Conservation (phyloP, 768 basidiomycete species). For the Neoboletus subvelutipes region DNA sequence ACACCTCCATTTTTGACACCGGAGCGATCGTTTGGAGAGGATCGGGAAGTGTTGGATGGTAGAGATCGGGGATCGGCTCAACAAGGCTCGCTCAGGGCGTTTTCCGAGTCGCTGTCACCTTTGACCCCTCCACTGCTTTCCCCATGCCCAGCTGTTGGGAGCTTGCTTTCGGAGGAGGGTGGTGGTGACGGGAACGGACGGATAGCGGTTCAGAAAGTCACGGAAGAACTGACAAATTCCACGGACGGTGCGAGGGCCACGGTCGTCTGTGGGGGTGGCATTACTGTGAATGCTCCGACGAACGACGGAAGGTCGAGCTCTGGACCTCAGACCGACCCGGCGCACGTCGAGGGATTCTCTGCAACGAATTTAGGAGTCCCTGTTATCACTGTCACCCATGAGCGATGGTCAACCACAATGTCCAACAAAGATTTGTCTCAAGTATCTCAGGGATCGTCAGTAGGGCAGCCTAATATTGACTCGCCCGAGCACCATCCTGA, state of each 20-base stretch:
- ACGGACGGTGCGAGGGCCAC: not conserved
- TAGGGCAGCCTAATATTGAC: not conserved
- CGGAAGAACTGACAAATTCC: not conserved
- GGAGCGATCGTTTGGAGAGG: not conserved
- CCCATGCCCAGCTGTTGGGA: not conserved
- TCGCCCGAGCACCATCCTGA: not conserved
- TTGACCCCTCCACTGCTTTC: slow-evolving; percentile 6
- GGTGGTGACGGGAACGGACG: not conserved
- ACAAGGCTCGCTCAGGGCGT: not conserved
- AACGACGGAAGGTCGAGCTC: not conserved
- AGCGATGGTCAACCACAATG: not conserved
- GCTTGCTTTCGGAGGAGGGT: not conserved
- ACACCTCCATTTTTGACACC: slow-evolving; percentile 5
- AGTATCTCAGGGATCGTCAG: not conserved
- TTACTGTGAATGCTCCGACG: not conserved
- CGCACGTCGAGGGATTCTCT: not conserved
- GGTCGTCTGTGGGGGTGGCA: not conserved
- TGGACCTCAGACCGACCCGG: not conserved
- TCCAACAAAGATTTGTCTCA: not conserved
- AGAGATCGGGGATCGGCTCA: not conserved
- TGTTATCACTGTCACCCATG: not conserved
- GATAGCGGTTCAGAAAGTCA: not conserved
- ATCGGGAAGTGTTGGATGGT: not conserved
- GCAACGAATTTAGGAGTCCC: not conserved
- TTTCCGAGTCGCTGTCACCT: not conserved